Percentiles rank a stretch among this genome's conserved stretches.
phyloP scores from a whole-genome alignment of 495 filamentous ascomycete species.

The Hypoxylon fuscum region DNA sequence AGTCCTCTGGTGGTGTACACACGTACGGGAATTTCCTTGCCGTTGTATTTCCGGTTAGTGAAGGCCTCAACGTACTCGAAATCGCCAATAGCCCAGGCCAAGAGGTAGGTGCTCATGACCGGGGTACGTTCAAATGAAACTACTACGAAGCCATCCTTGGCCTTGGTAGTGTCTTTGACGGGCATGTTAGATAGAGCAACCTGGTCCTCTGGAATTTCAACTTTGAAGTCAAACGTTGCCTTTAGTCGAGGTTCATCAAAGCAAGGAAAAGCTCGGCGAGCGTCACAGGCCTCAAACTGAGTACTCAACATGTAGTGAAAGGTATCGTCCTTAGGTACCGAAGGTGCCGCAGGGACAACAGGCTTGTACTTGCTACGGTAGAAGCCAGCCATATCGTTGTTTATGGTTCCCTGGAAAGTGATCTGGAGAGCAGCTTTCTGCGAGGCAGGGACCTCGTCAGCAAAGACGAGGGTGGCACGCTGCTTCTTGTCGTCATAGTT shows the following conservation, averaged over 20 bases:
- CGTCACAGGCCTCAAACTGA: slow-evolving; percentile 97
- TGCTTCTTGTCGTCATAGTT: slow-evolving; percentile 82
- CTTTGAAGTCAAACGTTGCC: slow-evolving; percentile 90
- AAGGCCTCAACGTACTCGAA: slow-evolving; percentile 95
- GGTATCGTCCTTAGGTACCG: slow-evolving; percentile 79
- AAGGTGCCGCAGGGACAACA: slow-evolving; percentile 67
- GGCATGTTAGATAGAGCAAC: slow-evolving; percentile 96
- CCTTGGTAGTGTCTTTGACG: slow-evolving; percentile 70
- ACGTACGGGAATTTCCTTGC: slow-evolving; percentile 87
- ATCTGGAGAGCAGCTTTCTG: slow-evolving; percentile 72
- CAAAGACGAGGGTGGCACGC: slow-evolving; percentile 77
- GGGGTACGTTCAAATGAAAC: slow-evolving; percentile 88
- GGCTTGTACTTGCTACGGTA: slow-evolving; percentile 96
- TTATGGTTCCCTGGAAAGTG: slow-evolving; percentile 85
- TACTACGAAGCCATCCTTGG: slow-evolving; percentile 71
- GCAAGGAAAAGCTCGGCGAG: slow-evolving; percentile 92
- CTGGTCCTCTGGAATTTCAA: slow-evolving; percentile 87
- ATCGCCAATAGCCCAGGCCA: slow-evolving; percentile 96
- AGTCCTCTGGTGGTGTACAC: slow-evolving; percentile 94
- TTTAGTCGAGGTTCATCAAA: slow-evolving; percentile 98
- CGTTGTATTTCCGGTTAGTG: slow-evolving; percentile 87
- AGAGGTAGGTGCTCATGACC: slow-evolving; percentile 96
- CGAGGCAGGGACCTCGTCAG: slow-evolving; percentile 68
- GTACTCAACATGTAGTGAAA: slow-evolving; percentile 94
- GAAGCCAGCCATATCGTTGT: slow-evolving; percentile 96